Evolutionary conservation across 1,284 basidiomycete species (phyloP).

Genomic region (Ganoderma resinaceum): DNA sequence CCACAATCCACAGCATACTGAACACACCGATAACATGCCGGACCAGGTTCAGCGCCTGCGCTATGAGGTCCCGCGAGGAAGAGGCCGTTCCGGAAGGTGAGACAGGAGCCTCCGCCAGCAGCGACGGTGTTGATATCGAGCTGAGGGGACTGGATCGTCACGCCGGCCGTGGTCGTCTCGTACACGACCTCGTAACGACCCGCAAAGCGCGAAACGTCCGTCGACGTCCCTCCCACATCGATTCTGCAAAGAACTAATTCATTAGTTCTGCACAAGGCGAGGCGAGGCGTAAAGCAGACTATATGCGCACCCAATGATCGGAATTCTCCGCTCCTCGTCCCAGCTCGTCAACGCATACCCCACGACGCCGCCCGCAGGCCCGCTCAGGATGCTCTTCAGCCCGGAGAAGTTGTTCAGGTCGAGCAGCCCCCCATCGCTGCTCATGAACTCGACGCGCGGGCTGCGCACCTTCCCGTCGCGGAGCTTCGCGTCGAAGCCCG

Average conservation of each 20-base stretch:
- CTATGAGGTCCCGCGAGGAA: constrained; percentile 87
- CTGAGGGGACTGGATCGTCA: constrained; percentile 89
- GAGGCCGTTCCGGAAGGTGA: constrained; percentile 83
- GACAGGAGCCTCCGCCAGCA: constrained; percentile 86
- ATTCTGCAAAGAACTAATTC: constrained; percentile 48
- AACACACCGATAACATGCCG: constrained; percentile 77
- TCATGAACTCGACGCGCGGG: constrained; percentile 85
- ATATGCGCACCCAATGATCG: constrained; percentile 73
- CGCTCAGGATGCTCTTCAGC: constrained; percentile 87
- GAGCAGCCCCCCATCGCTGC: constrained; percentile 87
- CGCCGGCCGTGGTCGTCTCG: constrained; percentile 91
- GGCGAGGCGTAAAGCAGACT: neutral
- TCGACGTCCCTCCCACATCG: constrained; percentile 89
- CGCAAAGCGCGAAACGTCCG: constrained; percentile 89
- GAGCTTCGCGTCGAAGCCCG: constrained; percentile 83
- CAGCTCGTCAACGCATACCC: constrained; percentile 88
- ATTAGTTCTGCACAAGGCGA: neutral
- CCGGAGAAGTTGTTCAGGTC: constrained; percentile 89
- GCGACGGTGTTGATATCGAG: constrained; percentile 90
- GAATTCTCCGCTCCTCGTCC: constrained; percentile 69
- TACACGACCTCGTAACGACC: constrained; percentile 89
- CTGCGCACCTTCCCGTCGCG: constrained; percentile 52
- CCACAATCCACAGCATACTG: neutral
- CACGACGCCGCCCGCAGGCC: constrained; percentile 90
- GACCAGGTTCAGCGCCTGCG: constrained; percentile 87